Evolutionary conservation across 179 eudicot species (phyloP), one percentile per base, ranked within the genome.

Genomic region (Silene vulgaris): DNA sequence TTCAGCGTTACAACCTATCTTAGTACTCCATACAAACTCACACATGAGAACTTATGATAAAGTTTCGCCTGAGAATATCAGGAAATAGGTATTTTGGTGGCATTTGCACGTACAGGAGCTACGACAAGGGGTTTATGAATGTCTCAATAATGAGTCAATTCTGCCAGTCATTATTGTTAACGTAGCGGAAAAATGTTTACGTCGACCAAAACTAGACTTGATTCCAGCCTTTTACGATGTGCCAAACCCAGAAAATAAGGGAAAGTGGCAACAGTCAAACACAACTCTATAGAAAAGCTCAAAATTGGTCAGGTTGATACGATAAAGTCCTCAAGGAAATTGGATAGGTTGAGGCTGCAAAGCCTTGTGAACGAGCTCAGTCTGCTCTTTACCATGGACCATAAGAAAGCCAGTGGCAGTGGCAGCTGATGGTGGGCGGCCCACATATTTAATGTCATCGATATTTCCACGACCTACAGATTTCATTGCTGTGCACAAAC

Each of bases 401-500:
- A 65, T 37, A 67, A 72, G 75, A 79, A 93, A 93, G 21, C 98
- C 96, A 45, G 98, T 93, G 72, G 97, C 98, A 21, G 97, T 89
- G 62, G 97, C 91, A 45, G 98, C 98, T 66, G 98, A 88, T 52
- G 98, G 98, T 21, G 86, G 83, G 67, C 98, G 93, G 16, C 98
- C 98, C 12, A 75, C 90, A 52, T 90, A 94, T 52, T 92, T 92
- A 21, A 94, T 78, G 65, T 89, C 92, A 35, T 90, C 91, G 52
- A 81, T 61, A 14, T 37, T 75, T 45, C 96, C 97, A 76, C 94
- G 82, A 65, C 78, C 78, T 13, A 91, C 77, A 40, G 85, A 77
- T 80, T 88, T 92, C 98, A 92, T 90, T 28, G 98, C 89, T 56
- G 90, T 90, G 64, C 76, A 62, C 60, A 94, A 89, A 20, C 98